Percentiles rank a stretch among this genome's conserved stretches.
phyloP scores from a whole-genome alignment of 2,329 filamentous ascomycete species.

The Cladophialophora yegresii region DNA sequence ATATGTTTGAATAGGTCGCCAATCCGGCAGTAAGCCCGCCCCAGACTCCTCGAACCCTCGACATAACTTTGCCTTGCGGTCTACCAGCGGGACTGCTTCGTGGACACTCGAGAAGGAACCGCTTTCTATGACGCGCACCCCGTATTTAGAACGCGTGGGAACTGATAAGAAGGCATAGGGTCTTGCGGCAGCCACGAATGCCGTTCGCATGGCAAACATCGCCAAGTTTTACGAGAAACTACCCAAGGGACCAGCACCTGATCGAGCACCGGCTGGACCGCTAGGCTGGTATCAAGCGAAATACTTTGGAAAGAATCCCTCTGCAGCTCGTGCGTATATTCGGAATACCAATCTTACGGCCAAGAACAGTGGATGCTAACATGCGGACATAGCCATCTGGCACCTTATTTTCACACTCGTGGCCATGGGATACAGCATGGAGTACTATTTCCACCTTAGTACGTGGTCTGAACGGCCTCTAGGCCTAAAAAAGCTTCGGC shows the following conservation, averaged over 20 bases:
- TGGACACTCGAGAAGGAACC: neutral
- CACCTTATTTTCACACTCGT: conserved; percentile 80
- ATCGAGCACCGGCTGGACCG: conserved; percentile 77
- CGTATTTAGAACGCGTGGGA: neutral
- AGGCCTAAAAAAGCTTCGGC: neutral
- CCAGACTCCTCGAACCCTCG: neutral
- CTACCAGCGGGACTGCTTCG: neutral
- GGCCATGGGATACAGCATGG: conserved; percentile 86
- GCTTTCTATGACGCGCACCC: neutral
- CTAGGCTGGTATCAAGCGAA: conserved; percentile 80
- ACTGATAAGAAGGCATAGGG: conserved; percentile 59
- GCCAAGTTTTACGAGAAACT: conserved; percentile 99
- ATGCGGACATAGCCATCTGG: conserved; percentile 68
- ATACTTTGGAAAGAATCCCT: conserved; percentile 95
- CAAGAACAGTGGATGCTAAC: conserved; percentile 8
- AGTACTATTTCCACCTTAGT: conserved; percentile 99
- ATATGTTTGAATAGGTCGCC: conserved; percentile 24
- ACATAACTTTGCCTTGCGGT: neutral
- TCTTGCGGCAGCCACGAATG: conserved; percentile 92
- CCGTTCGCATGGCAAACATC: conserved; percentile 94
- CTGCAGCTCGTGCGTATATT: conserved; percentile 74
- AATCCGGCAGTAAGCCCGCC: conserved; percentile 30
- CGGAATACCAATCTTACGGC: too few species aligned
- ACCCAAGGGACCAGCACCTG: conserved; percentile 85
- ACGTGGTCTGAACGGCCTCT: conserved; percentile 50